Evolutionary conservation across 768 basidiomycete species (phyloP).

Genomic region (Lepiota brunneoincarnata): DNA sequence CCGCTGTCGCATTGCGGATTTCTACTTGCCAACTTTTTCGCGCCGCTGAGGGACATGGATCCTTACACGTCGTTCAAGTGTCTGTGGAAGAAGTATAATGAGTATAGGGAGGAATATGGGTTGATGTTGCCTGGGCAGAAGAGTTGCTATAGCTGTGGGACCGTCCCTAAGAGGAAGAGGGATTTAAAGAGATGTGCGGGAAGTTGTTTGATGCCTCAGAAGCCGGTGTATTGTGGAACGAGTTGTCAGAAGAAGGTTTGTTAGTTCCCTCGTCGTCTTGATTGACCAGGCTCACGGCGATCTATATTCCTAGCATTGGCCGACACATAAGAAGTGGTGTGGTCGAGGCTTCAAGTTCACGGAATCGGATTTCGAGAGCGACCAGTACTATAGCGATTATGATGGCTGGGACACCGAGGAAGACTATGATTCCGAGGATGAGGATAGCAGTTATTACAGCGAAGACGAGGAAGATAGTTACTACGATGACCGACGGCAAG

Average conservation of each 20-base stretch:
- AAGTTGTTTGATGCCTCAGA: neutral
- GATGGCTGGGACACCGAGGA: neutral
- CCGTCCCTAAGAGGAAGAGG: neutral
- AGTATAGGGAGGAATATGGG: neutral
- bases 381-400: neutral
- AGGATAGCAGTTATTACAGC: neutral
- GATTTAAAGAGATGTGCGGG: neutral
- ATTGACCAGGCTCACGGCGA: too few species aligned
- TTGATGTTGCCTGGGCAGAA: neutral
- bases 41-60: neutral
- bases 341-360: too few species aligned
- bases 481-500: too few species aligned
- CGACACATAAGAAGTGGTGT: too few species aligned
- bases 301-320: too few species aligned
- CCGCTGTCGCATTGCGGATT: neutral
- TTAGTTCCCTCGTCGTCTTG: too few species aligned
- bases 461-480: neutral
- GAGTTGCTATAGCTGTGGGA: too few species aligned
- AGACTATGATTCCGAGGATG: neutral
- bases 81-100: neutral
- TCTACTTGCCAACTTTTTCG: neutral
- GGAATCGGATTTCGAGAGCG: neutral
- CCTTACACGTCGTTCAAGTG: neutral
- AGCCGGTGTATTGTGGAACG: conserved; percentile 4
- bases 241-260: neutral